Evolutionary conservation across 106 monocot genomes (phyloP), one percentile per base, ranked within the genome.

Genomic region (Alisma plantagoaquatica): DNA sequence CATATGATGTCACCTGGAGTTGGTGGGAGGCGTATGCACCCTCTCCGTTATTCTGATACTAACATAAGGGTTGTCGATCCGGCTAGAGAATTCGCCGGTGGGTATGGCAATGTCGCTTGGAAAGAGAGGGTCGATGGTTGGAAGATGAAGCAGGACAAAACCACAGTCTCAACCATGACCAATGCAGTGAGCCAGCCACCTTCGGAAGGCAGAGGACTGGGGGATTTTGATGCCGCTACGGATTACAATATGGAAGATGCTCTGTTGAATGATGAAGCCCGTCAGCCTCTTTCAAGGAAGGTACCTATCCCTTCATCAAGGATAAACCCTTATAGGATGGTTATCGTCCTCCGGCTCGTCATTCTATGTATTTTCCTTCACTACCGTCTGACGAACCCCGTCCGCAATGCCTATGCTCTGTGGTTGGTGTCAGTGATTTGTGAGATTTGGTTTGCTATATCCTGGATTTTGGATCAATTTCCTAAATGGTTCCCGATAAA

Each of bases 111-210:
- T 78, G 91, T 92, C 62, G 91, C 91, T 6, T 92, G 85, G 91
- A 92, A 92, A 69, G 91, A 92, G 54, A 81, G 91, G 54, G 91
- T 92, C 42, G 91, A 86, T 78, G 91, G 86, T 6, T 92, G 91
- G 91, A 92, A 86, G 75, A 75, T 82, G 77, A 86, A 76, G 61
- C 79, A 80, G 41, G 91, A 92, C 9, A 91, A 82, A 46, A 70
- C 56, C 41, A 61, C 55, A 31, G 30, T 70, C 29, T 81, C 76
- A 27, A 43, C 50, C 10, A 63, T 77, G 51, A 75, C 75, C 33
- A 85, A 92, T 70, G 91, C 75, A 30, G 86, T 86, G 31, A 86
- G 86, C 65, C 75, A 75, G 45, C 70, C 91, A 49, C 91, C 91
- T 47, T 92, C 91, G 21, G 91, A 92, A 56, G 91, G 91, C 23